Evolutionary conservation across 1,284 basidiomycete species (phyloP).

Genomic region (Ganoderma lingzhi): DNA sequence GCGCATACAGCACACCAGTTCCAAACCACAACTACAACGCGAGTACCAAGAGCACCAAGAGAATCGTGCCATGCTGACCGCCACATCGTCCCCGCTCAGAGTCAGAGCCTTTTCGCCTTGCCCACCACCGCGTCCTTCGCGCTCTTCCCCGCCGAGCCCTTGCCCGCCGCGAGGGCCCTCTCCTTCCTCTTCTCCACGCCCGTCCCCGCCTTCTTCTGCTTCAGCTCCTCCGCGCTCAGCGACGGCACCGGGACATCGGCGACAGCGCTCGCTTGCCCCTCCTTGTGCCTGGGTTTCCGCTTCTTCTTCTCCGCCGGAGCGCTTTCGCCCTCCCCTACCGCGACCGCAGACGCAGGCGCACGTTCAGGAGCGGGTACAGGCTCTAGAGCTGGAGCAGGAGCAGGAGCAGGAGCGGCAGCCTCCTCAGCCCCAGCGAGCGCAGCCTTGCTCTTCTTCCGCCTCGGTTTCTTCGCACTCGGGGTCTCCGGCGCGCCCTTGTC

Average conservation of each 20-base stretch:
- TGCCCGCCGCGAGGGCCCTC: constrained; percentile 51
- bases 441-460: constrained; percentile 61
- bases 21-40: neutral
- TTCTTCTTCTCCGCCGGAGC: constrained; percentile 29
- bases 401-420: constrained; percentile 3
- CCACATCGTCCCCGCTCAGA: neutral
- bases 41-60: neutral
- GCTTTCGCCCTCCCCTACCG: constrained; percentile 14
- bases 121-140: constrained; percentile 64
- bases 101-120: constrained; percentile 37
- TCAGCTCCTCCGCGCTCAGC: constrained; percentile 44
- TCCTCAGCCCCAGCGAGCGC: constrained; percentile 20
- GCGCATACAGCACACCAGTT: neutral
- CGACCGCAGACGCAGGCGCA: constrained; percentile 9
- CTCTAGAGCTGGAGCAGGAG: neutral
- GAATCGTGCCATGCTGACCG: neutral
- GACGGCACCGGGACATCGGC: constrained; percentile 13
- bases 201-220: constrained; percentile 59
- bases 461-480: constrained; percentile 41
- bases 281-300: constrained; percentile 34
- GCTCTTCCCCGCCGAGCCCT: constrained; percentile 49
- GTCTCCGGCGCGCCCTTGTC: constrained; percentile 15
- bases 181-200: constrained; percentile 62
- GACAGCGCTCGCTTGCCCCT: constrained; percentile 10
- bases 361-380: neutral